Base-by-base conservation (phyloP, 305 asterid genomes). In the Fraxinus sp. region DNA sequence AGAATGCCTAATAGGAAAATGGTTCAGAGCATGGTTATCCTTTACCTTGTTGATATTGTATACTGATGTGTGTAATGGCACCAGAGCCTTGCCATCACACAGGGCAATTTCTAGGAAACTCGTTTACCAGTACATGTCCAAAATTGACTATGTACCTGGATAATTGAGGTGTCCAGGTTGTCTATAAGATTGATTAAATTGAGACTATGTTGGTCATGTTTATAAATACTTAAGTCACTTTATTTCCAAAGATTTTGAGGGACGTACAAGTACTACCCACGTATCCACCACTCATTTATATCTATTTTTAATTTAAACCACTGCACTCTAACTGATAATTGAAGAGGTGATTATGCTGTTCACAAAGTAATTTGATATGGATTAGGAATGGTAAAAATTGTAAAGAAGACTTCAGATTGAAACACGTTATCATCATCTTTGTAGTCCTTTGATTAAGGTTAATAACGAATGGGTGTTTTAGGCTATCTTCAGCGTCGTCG, bases 401-500 rank as follows among this genome's bases (percentile, higher is more conserved):
- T 64, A 24, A 24, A 64, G 71, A 18, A 3, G 73, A 70, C 39
- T 10, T 35, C 75, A 9, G 75, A 70, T 70, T 70, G 20, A 30
- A 70, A 28, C 20, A 28, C 9, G 22, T 44, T 76, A 30, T 79
- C 81, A 72, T 66, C 80, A 70, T 74, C 84, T 2, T 62, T 78
- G 57, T 80, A 46, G 39, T 82, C 62, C 66, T 73, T 59, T 78
- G 71, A 36, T 77, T 13, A 66, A 71, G 33, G 73, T 81, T 62
- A 74, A 37, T 83, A 55, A 55, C 74, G 16, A 52, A 68, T 78
- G 73, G 52, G 73, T 79, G 11, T 16, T 18, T 83, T 59, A 57
- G 77, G 79, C 82, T 30, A 59, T 78, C 79, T 39, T 52, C 32
- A 28, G 76, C 77, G 76, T 78, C 72, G 46, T 84, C 49, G 68